A percentile compares a stretch with the other conserved stretches of the same genome.
Evolutionary conservation across 2,329 filamentous ascomycete genomes (phyloP).

Genomic region (Fusarium nematophilum): DNA sequence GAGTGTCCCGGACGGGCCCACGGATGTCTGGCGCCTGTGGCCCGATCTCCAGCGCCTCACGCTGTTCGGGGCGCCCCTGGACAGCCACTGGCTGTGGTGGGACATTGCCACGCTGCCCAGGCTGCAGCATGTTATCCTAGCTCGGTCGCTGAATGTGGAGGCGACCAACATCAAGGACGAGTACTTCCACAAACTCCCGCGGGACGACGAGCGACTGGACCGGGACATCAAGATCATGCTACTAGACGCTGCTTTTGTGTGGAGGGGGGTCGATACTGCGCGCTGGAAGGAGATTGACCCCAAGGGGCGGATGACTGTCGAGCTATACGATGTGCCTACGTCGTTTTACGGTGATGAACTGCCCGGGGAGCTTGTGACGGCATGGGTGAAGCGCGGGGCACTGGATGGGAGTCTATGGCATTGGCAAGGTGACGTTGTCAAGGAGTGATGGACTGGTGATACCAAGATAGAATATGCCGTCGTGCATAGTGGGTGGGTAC

Average conservation of each 20-base stretch:
- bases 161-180: conserved; percentile 53
- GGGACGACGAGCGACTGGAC: conserved; percentile 42
- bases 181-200: conserved; percentile 52
- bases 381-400: conserved; percentile 54
- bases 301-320: conserved; percentile 51
- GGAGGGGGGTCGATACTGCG: conserved; percentile 40
- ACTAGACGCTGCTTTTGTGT: conserved; percentile 43
- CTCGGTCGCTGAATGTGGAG: conserved; percentile 49
- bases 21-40: conserved; percentile 58
- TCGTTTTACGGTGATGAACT: conserved; percentile 54
- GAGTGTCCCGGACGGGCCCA: conserved; percentile 46
- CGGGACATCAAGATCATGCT: conserved; percentile 48
- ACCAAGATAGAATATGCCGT: neutral
- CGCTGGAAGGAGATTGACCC: conserved; percentile 52
- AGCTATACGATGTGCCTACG: conserved; percentile 53
- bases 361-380: conserved; percentile 50
- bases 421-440: conserved; percentile 44
- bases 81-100: conserved; percentile 54
- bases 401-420: conserved; percentile 55
- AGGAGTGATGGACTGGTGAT: conserved; percentile 3
- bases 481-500: too few species aligned
- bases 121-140: conserved; percentile 57
- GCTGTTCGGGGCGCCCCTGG: conserved; percentile 54
- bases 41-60: conserved; percentile 55
- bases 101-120: conserved; percentile 50